Conservation (phyloP, 1,284 basidiomycete genomes). For the Ceratobasidium theobromae region DNA sequence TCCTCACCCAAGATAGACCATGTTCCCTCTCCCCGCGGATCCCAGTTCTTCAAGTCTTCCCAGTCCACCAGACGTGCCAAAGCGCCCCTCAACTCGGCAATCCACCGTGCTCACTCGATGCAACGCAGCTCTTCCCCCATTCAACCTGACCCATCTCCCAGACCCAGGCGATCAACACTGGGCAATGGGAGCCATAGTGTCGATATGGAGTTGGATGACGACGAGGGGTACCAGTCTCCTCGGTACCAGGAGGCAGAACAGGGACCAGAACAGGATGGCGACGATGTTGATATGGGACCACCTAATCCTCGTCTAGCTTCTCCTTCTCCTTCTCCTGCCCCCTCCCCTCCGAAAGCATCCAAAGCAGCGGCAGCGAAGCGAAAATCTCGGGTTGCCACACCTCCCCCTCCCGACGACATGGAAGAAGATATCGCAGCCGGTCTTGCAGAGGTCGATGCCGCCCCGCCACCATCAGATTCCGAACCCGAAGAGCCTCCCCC, state of each 20-base stretch:
- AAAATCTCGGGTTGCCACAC: not conserved
- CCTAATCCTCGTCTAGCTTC: not conserved
- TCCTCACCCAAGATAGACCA: slow-evolving; percentile 17
- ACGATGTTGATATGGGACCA: slow-evolving; percentile 18
- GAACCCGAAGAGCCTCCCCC: slow-evolving; percentile 3
- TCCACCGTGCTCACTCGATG: slow-evolving; percentile 15
- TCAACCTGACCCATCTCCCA: not conserved
- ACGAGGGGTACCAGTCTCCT: too few relatives aligned
- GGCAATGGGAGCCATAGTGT: slow-evolving; percentile 7
- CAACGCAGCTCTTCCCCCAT: slow-evolving; percentile 22
- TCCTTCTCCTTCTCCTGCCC: not conserved
- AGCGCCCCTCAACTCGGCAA: slow-evolving; percentile 25
- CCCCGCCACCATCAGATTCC: not conserved
- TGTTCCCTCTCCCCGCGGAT: slow-evolving; percentile 19
- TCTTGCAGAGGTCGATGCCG: slow-evolving; percentile 17
- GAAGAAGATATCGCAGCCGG: slow-evolving; percentile 34
- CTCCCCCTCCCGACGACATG: slow-evolving; percentile 10
- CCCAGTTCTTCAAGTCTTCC: slow-evolving; percentile 14
- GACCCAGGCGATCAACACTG: slow-evolving; percentile 14
- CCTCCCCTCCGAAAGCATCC: not conserved
- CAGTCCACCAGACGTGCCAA: slow-evolving; percentile 25
- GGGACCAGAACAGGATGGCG: slow-evolving; percentile 11
- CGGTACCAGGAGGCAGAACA: slow-evolving; percentile 17
- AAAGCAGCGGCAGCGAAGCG: not conserved
- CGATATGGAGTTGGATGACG: slow-evolving; percentile 28